Percentiles rank a stretch among this genome's conserved stretches.
Conservation (phyloP, 768 basidiomycete genomes). For the Collybia nuda region DNA sequence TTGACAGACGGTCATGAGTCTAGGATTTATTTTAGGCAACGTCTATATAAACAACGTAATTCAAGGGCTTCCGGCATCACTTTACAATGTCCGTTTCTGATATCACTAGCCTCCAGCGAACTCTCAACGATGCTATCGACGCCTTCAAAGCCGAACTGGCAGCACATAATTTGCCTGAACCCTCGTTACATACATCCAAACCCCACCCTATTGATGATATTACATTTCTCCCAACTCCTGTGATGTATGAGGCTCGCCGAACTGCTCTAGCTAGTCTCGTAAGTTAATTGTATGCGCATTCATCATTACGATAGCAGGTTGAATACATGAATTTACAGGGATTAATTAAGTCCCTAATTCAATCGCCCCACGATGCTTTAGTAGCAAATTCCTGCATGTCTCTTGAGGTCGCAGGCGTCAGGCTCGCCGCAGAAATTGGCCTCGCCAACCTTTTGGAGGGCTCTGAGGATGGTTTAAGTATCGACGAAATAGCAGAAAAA, state of each 20-base stretch:
- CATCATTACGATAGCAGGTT: not conserved
- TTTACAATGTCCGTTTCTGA: conserved; percentile 31
- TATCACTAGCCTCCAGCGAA: conserved; percentile 35
- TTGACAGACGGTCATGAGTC: no score
- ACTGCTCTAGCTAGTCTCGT: conserved; percentile 33
- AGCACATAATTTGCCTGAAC: conserved; percentile 32
- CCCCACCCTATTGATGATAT: conserved; percentile 36
- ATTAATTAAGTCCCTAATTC: conserved; percentile 32
- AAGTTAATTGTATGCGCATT: conserved; percentile 1
- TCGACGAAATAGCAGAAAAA: conserved; percentile 30
- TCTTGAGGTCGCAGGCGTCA: conserved; percentile 30
- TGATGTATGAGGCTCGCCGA: conserved; percentile 35
- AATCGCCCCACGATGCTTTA: conserved; percentile 35
- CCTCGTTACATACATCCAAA: conserved; percentile 33
- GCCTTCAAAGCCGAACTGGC: conserved; percentile 35
- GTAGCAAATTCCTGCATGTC: conserved; percentile 32
- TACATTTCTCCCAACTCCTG: conserved; percentile 31
- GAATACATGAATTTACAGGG: conserved; percentile 17
- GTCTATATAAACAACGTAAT: not conserved
- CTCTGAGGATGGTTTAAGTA: conserved; percentile 32
- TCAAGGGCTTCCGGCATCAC: no score
- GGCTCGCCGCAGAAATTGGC: conserved; percentile 32
- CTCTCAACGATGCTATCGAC: conserved; percentile 38
- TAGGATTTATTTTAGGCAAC: no score
- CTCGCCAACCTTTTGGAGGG: conserved; percentile 31